These are phyloP conservation scores for Pseudoscleropodium purum DNA, from an alignment of 225 moss, liverwort and hornwort species.

Conservation along the genomic window DNA sequence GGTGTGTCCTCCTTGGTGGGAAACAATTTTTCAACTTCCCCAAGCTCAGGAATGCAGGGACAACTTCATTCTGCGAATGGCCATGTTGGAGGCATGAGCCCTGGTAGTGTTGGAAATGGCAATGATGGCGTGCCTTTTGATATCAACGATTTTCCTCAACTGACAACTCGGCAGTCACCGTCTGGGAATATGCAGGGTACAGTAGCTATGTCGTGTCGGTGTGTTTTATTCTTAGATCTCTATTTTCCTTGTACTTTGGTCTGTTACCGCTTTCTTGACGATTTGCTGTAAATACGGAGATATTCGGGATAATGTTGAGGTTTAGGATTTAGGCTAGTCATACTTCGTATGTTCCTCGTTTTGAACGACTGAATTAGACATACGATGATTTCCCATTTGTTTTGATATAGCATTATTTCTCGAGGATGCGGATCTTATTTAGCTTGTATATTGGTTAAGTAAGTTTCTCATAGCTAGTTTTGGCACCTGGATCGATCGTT, in stretches of 20 bases:
- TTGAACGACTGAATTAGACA: not conserved
- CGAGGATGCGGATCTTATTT: not conserved
- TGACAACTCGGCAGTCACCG: conserved; percentile 52
- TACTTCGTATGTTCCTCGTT: not conserved
- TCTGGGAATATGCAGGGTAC: conserved; percentile 28
- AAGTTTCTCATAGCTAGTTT: not conserved
- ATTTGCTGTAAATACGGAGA: not conserved
- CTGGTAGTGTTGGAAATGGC: conserved; percentile 51
- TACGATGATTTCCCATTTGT: not conserved
- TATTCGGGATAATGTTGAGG: not conserved
- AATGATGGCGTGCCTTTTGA: conserved; percentile 85
- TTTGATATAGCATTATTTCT: not conserved
- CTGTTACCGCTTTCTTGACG: not conserved
- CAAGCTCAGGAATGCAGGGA: conserved; percentile 78
- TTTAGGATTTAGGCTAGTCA: not conserved
- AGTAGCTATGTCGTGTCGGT: not conserved
- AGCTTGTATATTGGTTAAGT: not conserved
- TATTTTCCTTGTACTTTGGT: not conserved
- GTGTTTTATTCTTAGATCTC: not conserved
- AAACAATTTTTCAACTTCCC: conserved; percentile 89
- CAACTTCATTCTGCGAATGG: conserved; percentile 79
- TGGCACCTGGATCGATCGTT: not conserved
- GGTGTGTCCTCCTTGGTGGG: conserved; percentile 68
- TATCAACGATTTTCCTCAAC: conserved; percentile 91
- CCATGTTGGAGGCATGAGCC: conserved; percentile 68